These are phyloP conservation scores for Trametes elegans DNA, from an alignment of 768 basidiomycete genomes.

Conservation along the genomic window DNA sequence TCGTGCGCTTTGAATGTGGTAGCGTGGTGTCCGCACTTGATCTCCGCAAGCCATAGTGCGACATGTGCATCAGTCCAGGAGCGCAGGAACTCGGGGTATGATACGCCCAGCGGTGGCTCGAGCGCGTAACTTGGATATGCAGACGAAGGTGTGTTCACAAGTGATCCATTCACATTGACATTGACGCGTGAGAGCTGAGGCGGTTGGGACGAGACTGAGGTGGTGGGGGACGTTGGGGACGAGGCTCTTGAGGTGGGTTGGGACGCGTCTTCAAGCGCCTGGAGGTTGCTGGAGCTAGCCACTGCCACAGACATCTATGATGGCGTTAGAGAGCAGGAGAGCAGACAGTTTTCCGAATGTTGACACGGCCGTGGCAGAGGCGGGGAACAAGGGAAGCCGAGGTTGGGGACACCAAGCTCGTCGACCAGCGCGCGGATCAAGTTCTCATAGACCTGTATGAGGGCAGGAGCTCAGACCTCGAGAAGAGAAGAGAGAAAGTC, in stretches of 20 bases:
- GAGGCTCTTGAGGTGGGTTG: constrained; percentile 37
- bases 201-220: constrained; percentile 29
- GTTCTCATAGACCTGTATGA: constrained; percentile 20
- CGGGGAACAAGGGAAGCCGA: background rate
- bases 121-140: constrained; percentile 41
- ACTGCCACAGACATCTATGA: constrained; percentile 27
- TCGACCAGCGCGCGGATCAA: constrained; percentile 17
- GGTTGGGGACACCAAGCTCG: constrained; percentile 9
- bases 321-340: background rate
- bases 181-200: constrained; percentile 36
- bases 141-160: constrained; percentile 38
- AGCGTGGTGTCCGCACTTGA: constrained; percentile 70
- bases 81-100: constrained; percentile 60
- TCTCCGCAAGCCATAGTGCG: constrained; percentile 73
- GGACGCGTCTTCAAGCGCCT: constrained; percentile 35
- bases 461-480: constrained; percentile 9
- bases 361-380: background rate
- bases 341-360: background rate
- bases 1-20: constrained; percentile 79
- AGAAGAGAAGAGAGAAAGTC: constrained; percentile 1
- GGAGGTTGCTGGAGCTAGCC: constrained; percentile 24
- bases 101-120: constrained; percentile 58
- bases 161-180: constrained; percentile 35
- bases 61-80: constrained; percentile 76
- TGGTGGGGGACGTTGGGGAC: constrained; percentile 37